A percentile compares a stretch with the other conserved stretches of the same genome.
Evolutionary conservation across 2,329 filamentous ascomycete species (phyloP).

Genomic region (Penicillium sclerotiorum): DNA sequence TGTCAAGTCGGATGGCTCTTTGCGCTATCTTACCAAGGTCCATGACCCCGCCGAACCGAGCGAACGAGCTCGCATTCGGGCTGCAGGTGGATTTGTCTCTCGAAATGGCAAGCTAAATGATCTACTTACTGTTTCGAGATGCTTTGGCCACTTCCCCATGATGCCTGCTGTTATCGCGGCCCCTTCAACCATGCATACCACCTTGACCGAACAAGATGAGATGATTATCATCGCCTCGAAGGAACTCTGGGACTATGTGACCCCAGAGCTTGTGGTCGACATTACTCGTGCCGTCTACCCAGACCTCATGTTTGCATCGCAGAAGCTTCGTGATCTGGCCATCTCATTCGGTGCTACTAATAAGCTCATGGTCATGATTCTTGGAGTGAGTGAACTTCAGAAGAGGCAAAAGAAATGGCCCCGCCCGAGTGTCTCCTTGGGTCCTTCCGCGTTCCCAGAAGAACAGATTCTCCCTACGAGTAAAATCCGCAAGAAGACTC

Average conservation of each 20-base stretch:
- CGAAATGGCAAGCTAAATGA: slow-evolving; percentile 94
- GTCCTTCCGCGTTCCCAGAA: slow-evolving; percentile 71
- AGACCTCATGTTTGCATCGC: slow-evolving; percentile 91
- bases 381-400: slow-evolving; percentile 88
- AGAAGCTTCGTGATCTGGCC: slow-evolving; percentile 90
- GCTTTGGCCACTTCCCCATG: slow-evolving; percentile 91
- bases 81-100: slow-evolving; percentile 94
- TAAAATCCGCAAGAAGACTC: slow-evolving; percentile 64
- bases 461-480: slow-evolving; percentile 62
- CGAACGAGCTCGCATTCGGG: slow-evolving; percentile 86
- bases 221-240: slow-evolving; percentile 88
- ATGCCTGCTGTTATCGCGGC: slow-evolving; percentile 93
- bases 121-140: slow-evolving; percentile 83
- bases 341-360: slow-evolving; percentile 92
- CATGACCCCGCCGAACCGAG: slow-evolving; percentile 87
- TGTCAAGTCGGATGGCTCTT: slow-evolving; percentile 82
- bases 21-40: slow-evolving; percentile 82
- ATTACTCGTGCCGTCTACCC: slow-evolving; percentile 82
- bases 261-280: slow-evolving; percentile 87
- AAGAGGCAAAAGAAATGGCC: slow-evolving; percentile 75
- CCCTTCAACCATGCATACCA: slow-evolving; percentile 77
- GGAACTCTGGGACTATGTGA: slow-evolving; percentile 94
- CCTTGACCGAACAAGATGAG: slow-evolving; percentile 84
- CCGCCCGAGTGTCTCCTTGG: slow-evolving; percentile 83
- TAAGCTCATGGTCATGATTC: slow-evolving; percentile 99